These are phyloP conservation scores for Acanthamoeba lenticulata DNA, from an alignment of 208 protist genomes.

Conservation along the genomic window DNA sequence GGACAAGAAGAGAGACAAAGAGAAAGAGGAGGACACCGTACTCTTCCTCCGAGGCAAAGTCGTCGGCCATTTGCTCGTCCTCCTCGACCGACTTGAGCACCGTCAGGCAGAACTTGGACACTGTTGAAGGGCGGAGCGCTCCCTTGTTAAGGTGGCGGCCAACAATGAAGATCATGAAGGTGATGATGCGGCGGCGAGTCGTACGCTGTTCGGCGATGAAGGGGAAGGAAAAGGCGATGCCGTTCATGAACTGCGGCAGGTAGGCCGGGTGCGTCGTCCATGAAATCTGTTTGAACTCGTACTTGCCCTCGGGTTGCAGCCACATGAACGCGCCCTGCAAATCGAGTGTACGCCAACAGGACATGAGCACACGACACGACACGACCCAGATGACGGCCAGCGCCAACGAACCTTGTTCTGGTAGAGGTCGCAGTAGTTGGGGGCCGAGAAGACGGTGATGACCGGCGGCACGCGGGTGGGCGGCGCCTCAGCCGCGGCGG, in stretches of 20 bases:
- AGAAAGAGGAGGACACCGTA: background rate
- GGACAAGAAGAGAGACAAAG: background rate
- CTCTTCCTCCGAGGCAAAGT: constrained; percentile 28
- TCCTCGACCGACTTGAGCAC: constrained; percentile 31
- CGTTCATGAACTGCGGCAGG: constrained; percentile 48
- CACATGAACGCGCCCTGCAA: constrained; percentile 18
- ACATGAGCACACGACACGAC: background rate
- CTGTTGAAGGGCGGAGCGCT: background rate
- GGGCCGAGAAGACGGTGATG: constrained; percentile 94
- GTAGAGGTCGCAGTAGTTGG: constrained; percentile 96
- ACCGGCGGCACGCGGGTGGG: constrained; percentile 87
- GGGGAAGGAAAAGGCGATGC: constrained; percentile 42
- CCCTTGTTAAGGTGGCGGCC: too few relatives aligned
- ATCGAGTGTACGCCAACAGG: background rate
- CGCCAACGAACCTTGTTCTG: constrained; percentile 88
- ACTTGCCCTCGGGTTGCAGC: background rate
- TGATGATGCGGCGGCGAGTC: background rate
- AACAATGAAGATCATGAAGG: background rate
- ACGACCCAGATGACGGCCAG: background rate
- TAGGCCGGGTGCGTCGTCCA: constrained; percentile 52
- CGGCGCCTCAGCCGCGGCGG: background rate
- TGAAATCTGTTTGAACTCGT: constrained; percentile 49
- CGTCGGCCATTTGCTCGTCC: background rate
- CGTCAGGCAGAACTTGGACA: constrained; percentile 24
- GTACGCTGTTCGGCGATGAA: constrained; percentile 59